phyloP scores from a whole-genome alignment of 2,329 filamentous ascomycete genomes.

The Trichoderma asperellum region DNA sequence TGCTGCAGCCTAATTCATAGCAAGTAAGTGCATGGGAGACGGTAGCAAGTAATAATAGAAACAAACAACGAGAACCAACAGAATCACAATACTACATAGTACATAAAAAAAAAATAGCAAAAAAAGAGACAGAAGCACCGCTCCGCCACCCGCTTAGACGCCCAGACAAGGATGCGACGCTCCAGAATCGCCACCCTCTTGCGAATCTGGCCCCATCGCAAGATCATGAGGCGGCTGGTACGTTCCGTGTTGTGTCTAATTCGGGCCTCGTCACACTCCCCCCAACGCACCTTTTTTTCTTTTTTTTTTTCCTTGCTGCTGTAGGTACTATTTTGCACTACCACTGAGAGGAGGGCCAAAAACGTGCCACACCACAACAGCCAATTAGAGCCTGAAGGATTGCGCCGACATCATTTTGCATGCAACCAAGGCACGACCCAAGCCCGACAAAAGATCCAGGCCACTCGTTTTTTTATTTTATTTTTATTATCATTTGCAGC shows the following conservation, averaged over 20 bases:
- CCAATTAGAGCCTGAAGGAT: slow-evolving; percentile 24
- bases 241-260: slow-evolving; percentile 14
- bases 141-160: slow-evolving; percentile 10
- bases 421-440: slow-evolving; percentile 10
- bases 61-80: background rate
- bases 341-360: background rate
- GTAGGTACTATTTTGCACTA: background rate
- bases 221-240: slow-evolving; percentile 24
- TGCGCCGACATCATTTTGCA: slow-evolving; percentile 16
- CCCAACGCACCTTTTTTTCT: background rate
- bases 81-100: background rate
- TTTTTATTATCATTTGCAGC: background rate
- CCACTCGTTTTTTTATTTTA: background rate
- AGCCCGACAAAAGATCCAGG: slow-evolving; percentile 26
- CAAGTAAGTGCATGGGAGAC: too few relatives aligned
- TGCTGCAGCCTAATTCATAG: background rate
- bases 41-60: background rate
- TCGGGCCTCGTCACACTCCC: background rate
- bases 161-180: background rate
- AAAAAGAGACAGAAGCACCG: background rate
- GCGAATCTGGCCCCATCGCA: slow-evolving; percentile 1
- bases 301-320: background rate
- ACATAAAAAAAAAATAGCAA: background rate
- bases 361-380: slow-evolving; percentile 21
- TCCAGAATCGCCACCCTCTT: slow-evolving; percentile 3